A percentile compares a stretch with the other conserved stretches of the same genome.
Conservation (phyloP, 2,329 filamentous ascomycete genomes). For the Trichoderma endophyticum region DNA sequence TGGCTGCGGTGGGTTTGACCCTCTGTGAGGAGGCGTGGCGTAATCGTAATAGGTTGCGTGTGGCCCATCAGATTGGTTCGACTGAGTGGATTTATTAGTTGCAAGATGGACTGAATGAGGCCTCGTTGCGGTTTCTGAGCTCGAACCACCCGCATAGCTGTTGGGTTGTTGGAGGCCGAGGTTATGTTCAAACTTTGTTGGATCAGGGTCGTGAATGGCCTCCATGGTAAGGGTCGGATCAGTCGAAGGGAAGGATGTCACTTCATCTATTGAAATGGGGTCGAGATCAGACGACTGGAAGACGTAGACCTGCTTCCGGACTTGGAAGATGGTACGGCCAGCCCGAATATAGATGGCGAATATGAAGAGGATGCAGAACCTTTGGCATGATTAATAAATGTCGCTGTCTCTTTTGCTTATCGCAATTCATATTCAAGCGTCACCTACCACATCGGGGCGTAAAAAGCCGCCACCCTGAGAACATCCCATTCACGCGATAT, state of each 20-base stretch:
- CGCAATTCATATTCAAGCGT: neutral
- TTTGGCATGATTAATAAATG: neutral
- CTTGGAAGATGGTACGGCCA: conserved; percentile 59
- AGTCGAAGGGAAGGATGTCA: conserved; percentile 48
- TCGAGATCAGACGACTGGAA: conserved; percentile 39
- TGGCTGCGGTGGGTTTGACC: neutral
- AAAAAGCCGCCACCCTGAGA: conserved; percentile 68
- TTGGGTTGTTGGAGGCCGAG: neutral
- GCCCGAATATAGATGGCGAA: conserved; percentile 41
- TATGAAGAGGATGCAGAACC: conserved; percentile 21
- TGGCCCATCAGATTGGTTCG: neutral
- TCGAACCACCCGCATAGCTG: neutral
- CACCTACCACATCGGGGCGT: conserved; percentile 56
- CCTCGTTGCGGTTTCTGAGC: conserved; percentile 32
- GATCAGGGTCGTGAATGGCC: neutral
- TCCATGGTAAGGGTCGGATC: conserved; percentile 50
- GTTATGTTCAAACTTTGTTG: neutral
- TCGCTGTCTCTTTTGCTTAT: neutral
- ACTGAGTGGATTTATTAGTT: neutral
- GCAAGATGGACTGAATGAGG: neutral
- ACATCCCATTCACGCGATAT: conserved; percentile 60
- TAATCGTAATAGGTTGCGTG: neutral
- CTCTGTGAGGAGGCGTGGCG: neutral
- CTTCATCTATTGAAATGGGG: conserved; percentile 37
- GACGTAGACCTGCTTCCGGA: conserved; percentile 53